Percentiles rank a stretch among this genome's conserved stretches.
Conservation (phyloP, 2,329 filamentous ascomycete genomes). For the Arthrobotrys entomopaga region DNA sequence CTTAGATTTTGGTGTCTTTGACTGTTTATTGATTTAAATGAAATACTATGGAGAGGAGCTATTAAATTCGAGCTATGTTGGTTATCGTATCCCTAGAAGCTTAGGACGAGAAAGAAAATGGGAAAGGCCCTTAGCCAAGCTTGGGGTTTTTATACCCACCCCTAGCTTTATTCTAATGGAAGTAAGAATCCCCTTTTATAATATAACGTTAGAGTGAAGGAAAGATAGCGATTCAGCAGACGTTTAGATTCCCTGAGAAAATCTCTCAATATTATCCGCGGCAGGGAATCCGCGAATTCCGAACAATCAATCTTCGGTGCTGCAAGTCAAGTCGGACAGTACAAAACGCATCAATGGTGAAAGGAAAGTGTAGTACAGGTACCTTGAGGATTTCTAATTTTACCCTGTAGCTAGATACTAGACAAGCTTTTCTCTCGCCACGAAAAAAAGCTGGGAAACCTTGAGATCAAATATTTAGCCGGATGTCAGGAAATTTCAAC, state of each 20-base stretch:
- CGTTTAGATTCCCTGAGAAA: neutral
- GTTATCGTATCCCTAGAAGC: neutral
- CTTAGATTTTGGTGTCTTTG: neutral
- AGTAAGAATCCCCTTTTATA: neutral
- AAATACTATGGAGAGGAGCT: neutral
- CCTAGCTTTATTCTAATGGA: too few species aligned
- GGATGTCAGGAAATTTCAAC: slow-evolving; percentile 1
- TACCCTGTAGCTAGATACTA: slow-evolving; percentile 1
- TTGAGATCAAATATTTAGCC: slow-evolving; percentile 9
- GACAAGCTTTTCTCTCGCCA: slow-evolving; percentile 7
- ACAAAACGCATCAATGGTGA: slow-evolving; percentile 4
- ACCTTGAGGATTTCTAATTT: neutral
- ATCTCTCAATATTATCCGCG: slow-evolving; percentile 3
- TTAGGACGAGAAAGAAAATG: neutral
- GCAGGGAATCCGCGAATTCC: slow-evolving; percentile 9
- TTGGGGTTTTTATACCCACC: neutral
- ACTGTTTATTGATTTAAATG: neutral
- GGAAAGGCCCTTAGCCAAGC: neutral
- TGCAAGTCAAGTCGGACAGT: slow-evolving; percentile 1
- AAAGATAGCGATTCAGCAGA: neutral
- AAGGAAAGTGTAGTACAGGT: neutral
- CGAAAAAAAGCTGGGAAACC: too few species aligned
- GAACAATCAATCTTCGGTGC: neutral
- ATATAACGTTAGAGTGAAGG: slow-evolving; percentile 1
- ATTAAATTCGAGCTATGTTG: neutral